A percentile compares a stretch with the other conserved stretches of the same genome.
phyloP scores from a whole-genome alignment of 768 basidiomycete genomes.

The Serendipita sp. region DNA sequence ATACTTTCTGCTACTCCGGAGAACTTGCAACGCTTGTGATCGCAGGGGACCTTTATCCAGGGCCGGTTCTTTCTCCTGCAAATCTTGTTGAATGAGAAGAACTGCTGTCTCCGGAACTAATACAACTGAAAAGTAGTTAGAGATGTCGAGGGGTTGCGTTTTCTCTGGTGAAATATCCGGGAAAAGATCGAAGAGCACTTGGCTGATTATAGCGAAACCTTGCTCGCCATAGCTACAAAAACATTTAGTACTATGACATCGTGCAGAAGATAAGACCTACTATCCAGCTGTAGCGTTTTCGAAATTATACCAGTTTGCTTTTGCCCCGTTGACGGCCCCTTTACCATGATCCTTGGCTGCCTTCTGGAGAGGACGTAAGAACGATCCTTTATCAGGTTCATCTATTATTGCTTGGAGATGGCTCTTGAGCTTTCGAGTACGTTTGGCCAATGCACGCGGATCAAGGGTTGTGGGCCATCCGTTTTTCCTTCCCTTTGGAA shows the following conservation, averaged over 20 bases:
- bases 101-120: constrained; percentile 82
- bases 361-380: constrained; percentile 15
- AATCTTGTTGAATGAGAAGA: constrained; percentile 69
- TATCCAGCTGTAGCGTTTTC: constrained; percentile 79
- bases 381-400: constrained; percentile 22
- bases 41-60: constrained; percentile 9
- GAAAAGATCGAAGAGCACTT: constrained; percentile 59
- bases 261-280: constrained; percentile 30
- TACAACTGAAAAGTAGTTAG: constrained; percentile 66
- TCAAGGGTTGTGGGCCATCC: constrained; percentile 69
- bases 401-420: constrained; percentile 35
- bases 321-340: constrained; percentile 44
- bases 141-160: constrained; percentile 47
- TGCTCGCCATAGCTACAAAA: constrained; percentile 62
- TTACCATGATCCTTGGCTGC: constrained; percentile 11
- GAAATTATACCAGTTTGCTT: constrained; percentile 62
- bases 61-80: constrained; percentile 25
- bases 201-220: constrained; percentile 65
- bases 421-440: constrained; percentile 36
- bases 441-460: constrained; percentile 35
- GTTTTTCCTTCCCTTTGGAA: constrained; percentile 50
- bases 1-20: constrained; percentile 65
- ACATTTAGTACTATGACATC: background rate
- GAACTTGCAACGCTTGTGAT: constrained; percentile 33
- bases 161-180: constrained; percentile 37